Conservation (phyloP, 2,329 filamentous ascomycete genomes). For the Nemania diffusa region DNA sequence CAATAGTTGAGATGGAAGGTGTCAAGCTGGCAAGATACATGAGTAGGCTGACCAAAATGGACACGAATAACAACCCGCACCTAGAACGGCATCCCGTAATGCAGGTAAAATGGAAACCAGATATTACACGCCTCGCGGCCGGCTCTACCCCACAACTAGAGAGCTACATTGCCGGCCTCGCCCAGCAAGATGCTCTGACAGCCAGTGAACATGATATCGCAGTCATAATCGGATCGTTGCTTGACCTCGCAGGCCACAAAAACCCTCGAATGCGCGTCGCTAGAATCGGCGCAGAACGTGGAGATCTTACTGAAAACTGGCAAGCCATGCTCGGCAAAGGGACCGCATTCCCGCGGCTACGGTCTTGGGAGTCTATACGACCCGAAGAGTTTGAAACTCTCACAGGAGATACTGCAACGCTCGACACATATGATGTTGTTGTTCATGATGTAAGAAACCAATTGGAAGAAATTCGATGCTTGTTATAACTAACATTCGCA, state of each 20-base stretch:
- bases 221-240: constrained; percentile 1
- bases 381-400: background rate
- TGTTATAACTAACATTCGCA: background rate
- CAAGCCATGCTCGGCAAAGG: background rate
- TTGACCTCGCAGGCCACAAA: constrained; percentile 24
- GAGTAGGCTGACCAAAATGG: background rate
- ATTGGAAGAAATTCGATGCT: background rate
- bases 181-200: background rate
- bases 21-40: background rate
- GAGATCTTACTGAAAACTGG: background rate
- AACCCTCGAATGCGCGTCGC: constrained; percentile 6
- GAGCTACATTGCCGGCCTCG: background rate
- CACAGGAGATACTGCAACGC: background rate
- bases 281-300: background rate
- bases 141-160: background rate
- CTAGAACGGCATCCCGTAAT: constrained; percentile 8
- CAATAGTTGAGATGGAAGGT: constrained; percentile 1
- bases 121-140: background rate
- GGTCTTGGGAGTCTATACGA: background rate
- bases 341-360: constrained; percentile 1
- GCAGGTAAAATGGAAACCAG: constrained; percentile 22
- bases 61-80: background rate
- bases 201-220: background rate
- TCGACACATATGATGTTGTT: background rate
- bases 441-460: constrained; percentile 5